Percentiles rank a stretch among this genome's conserved stretches.
Conservation (phyloP, 495 filamentous ascomycete genomes). For the Neurospora terricola region DNA sequence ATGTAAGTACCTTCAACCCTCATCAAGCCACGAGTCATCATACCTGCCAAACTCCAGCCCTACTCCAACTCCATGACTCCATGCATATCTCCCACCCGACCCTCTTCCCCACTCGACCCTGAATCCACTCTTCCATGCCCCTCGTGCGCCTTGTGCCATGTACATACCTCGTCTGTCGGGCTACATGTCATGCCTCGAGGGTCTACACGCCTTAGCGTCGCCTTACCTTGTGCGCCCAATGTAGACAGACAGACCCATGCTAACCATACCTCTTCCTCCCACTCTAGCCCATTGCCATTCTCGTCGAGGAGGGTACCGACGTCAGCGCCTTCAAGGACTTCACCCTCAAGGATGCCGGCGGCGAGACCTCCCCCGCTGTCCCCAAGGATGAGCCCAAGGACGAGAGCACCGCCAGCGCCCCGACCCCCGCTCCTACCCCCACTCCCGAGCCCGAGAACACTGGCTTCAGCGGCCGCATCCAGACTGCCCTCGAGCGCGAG, state of each 20-base stretch:
- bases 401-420: conserved; percentile 40
- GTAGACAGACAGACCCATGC: neutral
- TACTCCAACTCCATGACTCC: conserved; percentile 11
- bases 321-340: conserved; percentile 81
- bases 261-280: neutral
- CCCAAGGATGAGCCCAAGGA: conserved; percentile 43
- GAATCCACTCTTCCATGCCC: conserved; percentile 2
- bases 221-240: conserved; percentile 11
- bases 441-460: conserved; percentile 59
- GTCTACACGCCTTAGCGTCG: neutral
- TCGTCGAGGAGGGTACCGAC: conserved; percentile 86
- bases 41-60: neutral
- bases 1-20: conserved; percentile 49
- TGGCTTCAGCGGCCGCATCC: conserved; percentile 63
- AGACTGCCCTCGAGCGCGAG: conserved; percentile 75
- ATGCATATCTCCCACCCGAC: conserved; percentile 4
- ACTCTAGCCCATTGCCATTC: conserved; percentile 81
- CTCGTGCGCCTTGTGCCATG: neutral
- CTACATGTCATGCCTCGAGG: neutral
- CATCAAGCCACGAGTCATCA: neutral
- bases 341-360: conserved; percentile 81
- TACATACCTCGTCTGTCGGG: neutral
- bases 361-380: conserved; percentile 54
- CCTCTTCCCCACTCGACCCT: conserved; percentile 9
- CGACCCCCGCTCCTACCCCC: conserved; percentile 51